Evolutionary conservation across 2,329 filamentous ascomycete species (phyloP), one percentile per base, ranked within the genome.

Genomic region (Fusarium camptoceras): DNA sequence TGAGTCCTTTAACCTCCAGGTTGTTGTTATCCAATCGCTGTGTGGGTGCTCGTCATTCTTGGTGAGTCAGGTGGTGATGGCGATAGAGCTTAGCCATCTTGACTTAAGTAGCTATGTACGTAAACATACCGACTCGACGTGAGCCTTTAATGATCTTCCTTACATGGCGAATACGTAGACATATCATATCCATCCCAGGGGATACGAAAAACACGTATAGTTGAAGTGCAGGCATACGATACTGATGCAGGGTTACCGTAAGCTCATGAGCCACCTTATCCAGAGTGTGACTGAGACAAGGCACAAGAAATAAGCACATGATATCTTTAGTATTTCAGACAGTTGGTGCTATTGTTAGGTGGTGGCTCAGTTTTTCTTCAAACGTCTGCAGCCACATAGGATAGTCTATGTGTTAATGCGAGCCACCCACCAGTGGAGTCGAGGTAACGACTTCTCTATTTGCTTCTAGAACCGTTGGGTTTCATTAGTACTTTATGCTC

Each of bases 271-370:
- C 55, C 42, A 44, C 49, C 25, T 49, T 34, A 34, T 57, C 27
- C 11, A 55, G n/a, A 37, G 34, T 42, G 15, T 16, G 49, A 41
- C 34, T 50, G 25, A 31, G 28, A 49, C n/a, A 18, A 46, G 60
- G 53, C 67, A 70, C 62, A 58, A 55, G 43, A 59, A 34, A 55
- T 30, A 31, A 41, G 31, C 68, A 60, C 60, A 69, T 72, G 70
- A 68, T 50, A 20, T 14, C 27, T 49, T 18, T 9, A 46, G 10
- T 27, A n/a, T 43, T 55, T 27, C 18, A 27, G 22, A 31, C 28
- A 22, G 31, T 25, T 28, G 34, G 6, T n/a, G n/a, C 10, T 43
- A 15, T 34, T 59, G 20, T 59, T 59, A 24, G 22, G 39, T 14
- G 47, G 58, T 65, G 59, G 59, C 59, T 70, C 28, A 59, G 49